These are phyloP conservation scores for Austroboletus olivaceoglutinosus DNA, from an alignment of 1,284 basidiomycete genomes.

Conservation along the genomic window DNA sequence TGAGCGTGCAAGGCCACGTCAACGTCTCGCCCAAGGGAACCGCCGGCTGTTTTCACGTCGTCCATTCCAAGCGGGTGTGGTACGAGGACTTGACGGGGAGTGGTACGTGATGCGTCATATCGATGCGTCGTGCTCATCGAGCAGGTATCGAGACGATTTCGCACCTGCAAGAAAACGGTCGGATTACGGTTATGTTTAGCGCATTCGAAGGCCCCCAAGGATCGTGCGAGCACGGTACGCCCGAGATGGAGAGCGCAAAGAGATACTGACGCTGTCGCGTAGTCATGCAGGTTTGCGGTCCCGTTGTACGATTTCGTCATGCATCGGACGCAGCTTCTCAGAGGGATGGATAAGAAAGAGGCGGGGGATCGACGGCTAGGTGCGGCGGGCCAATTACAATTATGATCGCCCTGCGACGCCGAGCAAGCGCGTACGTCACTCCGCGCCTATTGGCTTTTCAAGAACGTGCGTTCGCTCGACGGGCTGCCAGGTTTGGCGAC, in stretches of 20 bases:
- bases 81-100: conserved; percentile 58
- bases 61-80: conserved; percentile 48
- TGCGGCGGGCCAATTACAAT: too few relatives aligned
- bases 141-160: conserved; percentile 50
- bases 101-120: conserved; percentile 36
- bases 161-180: conserved; percentile 57
- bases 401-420: not conserved
- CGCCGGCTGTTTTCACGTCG: conserved; percentile 48
- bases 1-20: conserved; percentile 48
- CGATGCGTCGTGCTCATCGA: not conserved
- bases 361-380: conserved; percentile 16
- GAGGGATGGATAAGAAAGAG: conserved; percentile 30
- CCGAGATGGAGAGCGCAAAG: too few relatives aligned
- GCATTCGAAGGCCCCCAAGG: conserved; percentile 55
- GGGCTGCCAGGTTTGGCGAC: conserved; percentile 43
- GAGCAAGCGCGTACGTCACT: conserved; percentile 34
- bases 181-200: conserved; percentile 55
- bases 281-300: conserved; percentile 56
- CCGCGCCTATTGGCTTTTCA: conserved; percentile 43
- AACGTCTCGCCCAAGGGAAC: conserved; percentile 57
- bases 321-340: conserved; percentile 42
- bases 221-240: conserved; percentile 54
- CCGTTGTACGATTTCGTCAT: conserved; percentile 49
- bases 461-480: conserved; percentile 50
- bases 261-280: too few relatives aligned